Percentiles rank a stretch among this genome's conserved stretches.
These are phyloP conservation scores for Lepidopterella palustris DNA, from an alignment of 495 filamentous ascomycete species.

Conservation along the genomic window DNA sequence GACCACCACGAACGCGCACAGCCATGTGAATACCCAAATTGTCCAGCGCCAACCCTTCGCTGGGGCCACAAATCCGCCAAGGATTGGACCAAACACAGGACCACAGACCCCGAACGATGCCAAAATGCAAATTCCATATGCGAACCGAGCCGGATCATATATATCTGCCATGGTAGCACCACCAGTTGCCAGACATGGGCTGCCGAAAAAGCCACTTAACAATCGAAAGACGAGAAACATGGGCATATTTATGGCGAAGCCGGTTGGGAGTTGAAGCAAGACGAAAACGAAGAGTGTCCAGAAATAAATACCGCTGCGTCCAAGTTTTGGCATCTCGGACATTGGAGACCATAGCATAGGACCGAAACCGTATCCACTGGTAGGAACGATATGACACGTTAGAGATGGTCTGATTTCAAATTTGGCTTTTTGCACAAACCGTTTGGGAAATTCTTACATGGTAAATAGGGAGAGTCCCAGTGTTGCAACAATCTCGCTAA, in stretches of 20 bases:
- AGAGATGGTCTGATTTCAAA: neutral
- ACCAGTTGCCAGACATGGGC: slow-evolving; percentile 36
- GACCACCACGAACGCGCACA: slow-evolving; percentile 8
- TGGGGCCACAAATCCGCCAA: slow-evolving; percentile 40
- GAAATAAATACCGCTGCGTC: slow-evolving; percentile 2
- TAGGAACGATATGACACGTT: neutral
- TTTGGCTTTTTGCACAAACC: neutral
- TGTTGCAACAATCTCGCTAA: slow-evolving; percentile 13
- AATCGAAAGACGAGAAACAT: slow-evolving; percentile 21
- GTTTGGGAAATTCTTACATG: slow-evolving; percentile 19
- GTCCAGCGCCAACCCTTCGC: slow-evolving; percentile 42
- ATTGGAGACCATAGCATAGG: slow-evolving; percentile 27
- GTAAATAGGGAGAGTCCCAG: slow-evolving; percentile 19
- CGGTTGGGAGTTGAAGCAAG: slow-evolving; percentile 4
- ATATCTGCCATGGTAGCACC: slow-evolving; percentile 35
- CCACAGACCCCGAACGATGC: slow-evolving; percentile 36
- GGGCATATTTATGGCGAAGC: slow-evolving; percentile 1
- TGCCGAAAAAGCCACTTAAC: slow-evolving; percentile 35
- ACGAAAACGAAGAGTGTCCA: slow-evolving; percentile 6
- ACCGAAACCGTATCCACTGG: slow-evolving; percentile 41
- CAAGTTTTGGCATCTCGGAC: slow-evolving; percentile 8
- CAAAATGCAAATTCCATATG: slow-evolving; percentile 30
- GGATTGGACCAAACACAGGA: slow-evolving; percentile 42
- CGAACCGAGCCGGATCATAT: slow-evolving; percentile 18
- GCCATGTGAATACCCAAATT: slow-evolving; percentile 39